Evolutionary conservation across 352 stramenopile genomes (phyloP).

Genomic region (Pythium insidiosum): DNA sequence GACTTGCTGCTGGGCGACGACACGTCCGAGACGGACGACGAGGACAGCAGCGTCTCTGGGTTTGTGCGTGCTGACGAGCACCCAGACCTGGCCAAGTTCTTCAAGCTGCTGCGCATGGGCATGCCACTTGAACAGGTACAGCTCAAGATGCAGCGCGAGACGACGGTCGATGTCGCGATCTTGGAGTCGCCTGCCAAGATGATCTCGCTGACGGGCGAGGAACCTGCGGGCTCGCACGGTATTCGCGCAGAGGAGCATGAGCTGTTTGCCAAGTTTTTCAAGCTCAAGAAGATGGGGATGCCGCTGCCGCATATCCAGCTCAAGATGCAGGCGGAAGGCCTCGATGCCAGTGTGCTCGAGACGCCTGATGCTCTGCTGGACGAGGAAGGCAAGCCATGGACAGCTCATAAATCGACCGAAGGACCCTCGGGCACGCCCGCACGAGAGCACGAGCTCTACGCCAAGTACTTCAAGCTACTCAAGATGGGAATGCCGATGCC

Average conservation of each 20-base stretch:
- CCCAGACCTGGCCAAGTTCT: conserved; percentile 64
- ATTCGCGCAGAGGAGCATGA: conserved; percentile 54
- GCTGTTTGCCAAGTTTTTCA: conserved; percentile 90
- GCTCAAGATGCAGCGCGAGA: conserved; percentile 63
- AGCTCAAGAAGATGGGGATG: conserved; percentile 94
- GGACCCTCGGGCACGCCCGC: conserved; percentile 31
- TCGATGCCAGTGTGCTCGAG: conserved; percentile 85
- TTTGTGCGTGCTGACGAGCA: conserved; percentile 68
- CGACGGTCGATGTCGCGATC: conserved; percentile 43
- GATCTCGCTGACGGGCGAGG: conserved; percentile 82
- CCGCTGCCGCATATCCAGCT: conserved; percentile 89
- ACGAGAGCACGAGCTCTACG: conserved; percentile 87
- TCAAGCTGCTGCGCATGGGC: conserved; percentile 76
- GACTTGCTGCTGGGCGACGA: conserved; percentile 43
- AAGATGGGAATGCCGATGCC: conserved; percentile 84
- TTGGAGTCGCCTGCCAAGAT: conserved; percentile 66
- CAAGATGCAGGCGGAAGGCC: conserved; percentile 89
- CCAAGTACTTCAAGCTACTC: conserved; percentile 94
- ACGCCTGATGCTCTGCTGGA: conserved; percentile 57
- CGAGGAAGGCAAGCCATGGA: conserved; percentile 53
- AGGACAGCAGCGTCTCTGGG: conserved; percentile 28
- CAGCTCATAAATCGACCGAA: conserved; percentile 8
- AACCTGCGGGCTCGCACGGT: conserved; percentile 29
- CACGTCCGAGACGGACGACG: conserved; percentile 55
- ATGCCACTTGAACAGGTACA: conserved; percentile 64